Conservation (phyloP, 441 rosid genomes). For the Metrosideros polymorpha region DNA sequence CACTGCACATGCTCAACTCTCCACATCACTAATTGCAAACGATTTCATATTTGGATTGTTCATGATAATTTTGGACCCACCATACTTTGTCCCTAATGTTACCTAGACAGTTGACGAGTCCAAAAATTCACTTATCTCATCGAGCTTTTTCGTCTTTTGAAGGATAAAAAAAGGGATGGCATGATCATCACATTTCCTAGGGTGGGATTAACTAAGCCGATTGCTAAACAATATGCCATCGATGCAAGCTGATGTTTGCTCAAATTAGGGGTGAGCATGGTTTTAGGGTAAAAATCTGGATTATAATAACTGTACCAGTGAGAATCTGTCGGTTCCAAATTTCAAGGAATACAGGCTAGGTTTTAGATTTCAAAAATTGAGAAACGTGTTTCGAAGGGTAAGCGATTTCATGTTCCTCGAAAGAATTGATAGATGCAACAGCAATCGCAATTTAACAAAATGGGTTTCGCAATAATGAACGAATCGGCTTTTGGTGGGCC, state of each 20-base stretch:
- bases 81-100: background rate
- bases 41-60: background rate
- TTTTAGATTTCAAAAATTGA: too few relatives aligned
- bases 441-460: background rate
- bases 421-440: too few relatives aligned
- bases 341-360: too few relatives aligned
- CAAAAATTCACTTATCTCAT: too few relatives aligned
- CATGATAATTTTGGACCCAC: background rate
- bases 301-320: too few relatives aligned
- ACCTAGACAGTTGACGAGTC: too few relatives aligned
- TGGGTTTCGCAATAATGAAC: background rate
- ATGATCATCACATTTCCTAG: background rate
- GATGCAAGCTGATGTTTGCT: background rate
- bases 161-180: background rate
- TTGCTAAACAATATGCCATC: background rate
- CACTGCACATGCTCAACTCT: rapidly evolving
- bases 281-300: too few relatives aligned
- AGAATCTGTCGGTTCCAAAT: too few relatives aligned
- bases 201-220: background rate
- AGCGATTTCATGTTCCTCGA: too few relatives aligned
- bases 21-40: background rate
- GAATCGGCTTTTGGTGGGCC: background rate
- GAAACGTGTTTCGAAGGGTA: too few relatives aligned
- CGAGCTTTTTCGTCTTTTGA: background rate
- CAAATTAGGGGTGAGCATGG: too few relatives aligned